A percentile compares a stretch with the other conserved stretches of the same genome.
These are phyloP conservation scores for Plasmodium cynomolgi DNA, from an alignment of 169 alveolate species.

Conservation along the genomic window DNA sequence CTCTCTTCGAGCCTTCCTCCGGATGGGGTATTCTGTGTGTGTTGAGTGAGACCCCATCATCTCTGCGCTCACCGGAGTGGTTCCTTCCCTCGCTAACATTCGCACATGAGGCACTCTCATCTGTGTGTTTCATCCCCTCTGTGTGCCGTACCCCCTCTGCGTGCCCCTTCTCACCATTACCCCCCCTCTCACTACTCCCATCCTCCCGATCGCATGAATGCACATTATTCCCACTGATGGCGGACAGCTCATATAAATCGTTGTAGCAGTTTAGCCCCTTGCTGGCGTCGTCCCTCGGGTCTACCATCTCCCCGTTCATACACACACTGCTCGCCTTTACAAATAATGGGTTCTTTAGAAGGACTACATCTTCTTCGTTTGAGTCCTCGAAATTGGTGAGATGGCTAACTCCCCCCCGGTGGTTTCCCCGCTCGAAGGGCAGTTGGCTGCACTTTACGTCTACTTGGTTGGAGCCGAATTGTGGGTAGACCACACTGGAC, in stretches of 20 bases:
- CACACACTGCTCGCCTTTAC: background rate
- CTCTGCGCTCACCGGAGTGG: background rate
- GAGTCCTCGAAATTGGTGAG: slow-evolving; percentile 9
- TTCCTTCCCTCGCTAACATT: background rate
- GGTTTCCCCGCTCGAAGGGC: background rate
- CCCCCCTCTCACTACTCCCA: background rate
- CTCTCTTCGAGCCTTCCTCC: background rate
- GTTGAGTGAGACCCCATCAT: background rate
- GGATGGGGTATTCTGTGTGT: background rate
- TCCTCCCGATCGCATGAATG: background rate
- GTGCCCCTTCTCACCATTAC: no score
- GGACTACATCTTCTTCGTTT: slow-evolving; percentile 36
- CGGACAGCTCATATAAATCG: slow-evolving; percentile 7
- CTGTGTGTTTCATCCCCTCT: no score
- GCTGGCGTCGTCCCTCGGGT: background rate
- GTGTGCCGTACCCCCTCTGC: no score
- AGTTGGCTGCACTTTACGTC: background rate
- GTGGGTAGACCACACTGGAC: background rate
- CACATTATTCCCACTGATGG: background rate
- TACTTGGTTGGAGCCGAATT: background rate
- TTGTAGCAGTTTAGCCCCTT: slow-evolving; percentile 18
- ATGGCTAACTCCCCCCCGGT: background rate
- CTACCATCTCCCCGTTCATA: background rate
- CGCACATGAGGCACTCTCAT: background rate
- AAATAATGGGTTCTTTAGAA: slow-evolving; percentile 40